These are phyloP conservation scores for Ramalina peruviana DNA, from an alignment of 495 filamentous ascomycete species.

Conservation along the genomic window DNA sequence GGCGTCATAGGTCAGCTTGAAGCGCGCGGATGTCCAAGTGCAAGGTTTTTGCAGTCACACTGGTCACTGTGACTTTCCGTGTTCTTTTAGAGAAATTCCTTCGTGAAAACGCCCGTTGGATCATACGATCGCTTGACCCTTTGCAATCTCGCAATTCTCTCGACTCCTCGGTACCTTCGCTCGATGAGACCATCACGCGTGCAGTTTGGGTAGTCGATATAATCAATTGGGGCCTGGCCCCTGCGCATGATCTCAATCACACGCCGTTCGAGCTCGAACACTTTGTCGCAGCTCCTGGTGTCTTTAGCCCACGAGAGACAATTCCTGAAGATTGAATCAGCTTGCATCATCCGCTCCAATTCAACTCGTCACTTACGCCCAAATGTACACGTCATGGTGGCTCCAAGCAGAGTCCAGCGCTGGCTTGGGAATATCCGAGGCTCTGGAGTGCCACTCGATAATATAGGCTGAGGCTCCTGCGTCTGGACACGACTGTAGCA, in stretches of 20 bases:
- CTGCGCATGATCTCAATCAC: slow-evolving; percentile 11
- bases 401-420: slow-evolving; percentile 1
- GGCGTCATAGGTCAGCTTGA: too few species aligned
- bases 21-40: too few species aligned
- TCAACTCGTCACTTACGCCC: slow-evolving; percentile 3
- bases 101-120: slow-evolving; percentile 1
- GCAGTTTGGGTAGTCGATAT: slow-evolving; percentile 10
- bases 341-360: not conserved
- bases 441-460: slow-evolving; percentile 14
- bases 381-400: slow-evolving; percentile 1
- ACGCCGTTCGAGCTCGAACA: slow-evolving; percentile 2
- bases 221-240: not conserved
- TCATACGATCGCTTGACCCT: not conserved
- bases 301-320: slow-evolving; percentile 9
- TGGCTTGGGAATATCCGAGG: not conserved
- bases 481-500: slow-evolving; percentile 9
- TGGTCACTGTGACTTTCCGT: too few species aligned
- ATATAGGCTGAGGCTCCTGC: slow-evolving; percentile 4
- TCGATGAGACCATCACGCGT: slow-evolving; percentile 10
- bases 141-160: not conserved
- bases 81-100: slow-evolving; percentile 1
- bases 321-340: slow-evolving; percentile 1
- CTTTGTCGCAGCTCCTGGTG: not conserved
- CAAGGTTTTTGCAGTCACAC: too few species aligned
- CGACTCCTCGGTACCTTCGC: slow-evolving; percentile 1